Conservation (phyloP, 2,329 filamentous ascomycete genomes). For the Colletotrichum graminicola region DNA sequence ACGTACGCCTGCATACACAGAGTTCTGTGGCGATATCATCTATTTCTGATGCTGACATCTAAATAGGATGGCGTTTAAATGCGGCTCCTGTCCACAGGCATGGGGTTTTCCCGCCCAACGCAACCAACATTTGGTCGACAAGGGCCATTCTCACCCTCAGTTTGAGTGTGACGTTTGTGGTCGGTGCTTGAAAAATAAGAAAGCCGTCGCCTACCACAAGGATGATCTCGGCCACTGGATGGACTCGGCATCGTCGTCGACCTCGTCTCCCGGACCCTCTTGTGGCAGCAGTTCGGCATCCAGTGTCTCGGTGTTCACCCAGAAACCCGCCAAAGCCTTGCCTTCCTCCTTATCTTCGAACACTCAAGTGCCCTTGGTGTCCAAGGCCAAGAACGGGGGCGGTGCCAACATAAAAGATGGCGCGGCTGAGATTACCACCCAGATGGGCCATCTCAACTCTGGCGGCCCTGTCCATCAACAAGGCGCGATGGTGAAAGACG, state of each 20-base stretch:
- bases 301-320: neutral
- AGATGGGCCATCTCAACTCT: constrained; percentile 13
- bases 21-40: neutral
- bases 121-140: neutral
- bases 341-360: neutral
- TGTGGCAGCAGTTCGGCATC: neutral
- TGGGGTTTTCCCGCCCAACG: neutral
- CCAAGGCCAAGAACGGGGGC: neutral
- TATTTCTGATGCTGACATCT: neutral
- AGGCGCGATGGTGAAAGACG: no score
- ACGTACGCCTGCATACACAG: neutral
- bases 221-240: neutral
- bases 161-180: neutral
- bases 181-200: neutral
- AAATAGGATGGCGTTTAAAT: neutral
- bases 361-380: neutral
- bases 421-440: neutral
- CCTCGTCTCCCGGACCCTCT: neutral
- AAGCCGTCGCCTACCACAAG: neutral
- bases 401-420: neutral
- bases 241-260: neutral
- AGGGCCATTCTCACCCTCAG: neutral
- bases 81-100: neutral
- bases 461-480: neutral
- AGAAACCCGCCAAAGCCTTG: neutral